Evolutionary conservation across 2,329 filamentous ascomycete species (phyloP).

Genomic region (Claviceps pazoutovae): DNA sequence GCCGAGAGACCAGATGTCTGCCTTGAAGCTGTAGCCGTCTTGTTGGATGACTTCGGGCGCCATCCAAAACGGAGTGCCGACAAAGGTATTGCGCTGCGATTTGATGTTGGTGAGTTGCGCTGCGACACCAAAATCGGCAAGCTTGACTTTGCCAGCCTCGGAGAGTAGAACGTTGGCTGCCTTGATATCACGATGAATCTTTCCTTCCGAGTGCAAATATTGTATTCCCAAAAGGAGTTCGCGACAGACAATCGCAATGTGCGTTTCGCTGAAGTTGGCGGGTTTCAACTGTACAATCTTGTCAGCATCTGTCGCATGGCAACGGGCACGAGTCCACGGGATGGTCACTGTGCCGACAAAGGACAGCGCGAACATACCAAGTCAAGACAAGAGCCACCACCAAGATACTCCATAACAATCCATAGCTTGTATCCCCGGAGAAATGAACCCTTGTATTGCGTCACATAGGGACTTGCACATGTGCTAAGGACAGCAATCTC

Average conservation of each 20-base stretch:
- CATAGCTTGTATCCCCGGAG: slow-evolving; percentile 93
- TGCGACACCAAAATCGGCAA: slow-evolving; percentile 94
- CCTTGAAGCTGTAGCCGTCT: slow-evolving; percentile 70
- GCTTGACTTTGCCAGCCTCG: slow-evolving; percentile 77
- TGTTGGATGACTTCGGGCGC: slow-evolving; percentile 89
- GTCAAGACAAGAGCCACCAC: slow-evolving; percentile 89
- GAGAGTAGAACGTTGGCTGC: slow-evolving; percentile 93
- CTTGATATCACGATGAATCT: slow-evolving; percentile 95
- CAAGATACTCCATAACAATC: slow-evolving; percentile 98
- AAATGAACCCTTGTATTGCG: slow-evolving; percentile 93
- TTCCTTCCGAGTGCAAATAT: slow-evolving; percentile 85
- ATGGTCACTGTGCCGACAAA: not conserved
- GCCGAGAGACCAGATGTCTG: slow-evolving; percentile 84
- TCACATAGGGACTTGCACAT: slow-evolving; percentile 86
- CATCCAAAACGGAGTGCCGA: slow-evolving; percentile 97
- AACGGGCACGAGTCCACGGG: not conserved
- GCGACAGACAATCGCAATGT: slow-evolving; percentile 88
- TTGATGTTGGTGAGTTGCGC: slow-evolving; percentile 96
- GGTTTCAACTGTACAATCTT: slow-evolving; percentile 60
- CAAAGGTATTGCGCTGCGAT: slow-evolving; percentile 92
- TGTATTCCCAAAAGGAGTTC: slow-evolving; percentile 82
- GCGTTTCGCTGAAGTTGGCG: slow-evolving; percentile 71
- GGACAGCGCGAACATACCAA: slow-evolving; percentile 41
- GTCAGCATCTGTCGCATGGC: slow-evolving; percentile 16
- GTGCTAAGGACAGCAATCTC: slow-evolving; percentile 93